Conservation (phyloP, 768 basidiomycete genomes). For the Clathrus columnatus region DNA sequence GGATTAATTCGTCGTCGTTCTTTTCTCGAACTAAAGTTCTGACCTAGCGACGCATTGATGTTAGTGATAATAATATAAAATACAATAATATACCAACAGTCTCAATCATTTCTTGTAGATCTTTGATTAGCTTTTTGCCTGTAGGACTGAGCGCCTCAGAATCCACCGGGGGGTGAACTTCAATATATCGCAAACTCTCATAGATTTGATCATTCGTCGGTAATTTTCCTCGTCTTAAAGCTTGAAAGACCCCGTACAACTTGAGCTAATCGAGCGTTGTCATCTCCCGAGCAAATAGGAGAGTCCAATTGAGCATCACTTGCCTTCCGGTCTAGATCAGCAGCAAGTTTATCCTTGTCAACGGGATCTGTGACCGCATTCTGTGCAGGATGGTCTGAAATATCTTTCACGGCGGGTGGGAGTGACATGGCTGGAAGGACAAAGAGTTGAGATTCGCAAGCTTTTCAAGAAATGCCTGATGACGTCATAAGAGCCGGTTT, state of each 20-base stretch:
- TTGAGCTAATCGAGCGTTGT: constrained; percentile 41
- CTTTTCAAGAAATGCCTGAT: too few species aligned
- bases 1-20: constrained; percentile 86
- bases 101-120: constrained; percentile 70
- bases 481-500: not conserved
- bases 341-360: constrained; percentile 50
- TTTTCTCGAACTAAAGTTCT: constrained; percentile 69
- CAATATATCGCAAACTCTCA: constrained; percentile 56
- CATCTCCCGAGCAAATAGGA: not conserved
- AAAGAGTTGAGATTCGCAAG: too few species aligned
- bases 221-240: constrained; percentile 69
- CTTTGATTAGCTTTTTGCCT: constrained; percentile 64
- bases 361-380: constrained; percentile 61
- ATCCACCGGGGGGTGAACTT: constrained; percentile 50
- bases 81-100: constrained; percentile 32
- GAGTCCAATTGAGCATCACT: not conserved
- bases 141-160: constrained; percentile 61
- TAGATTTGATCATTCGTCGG: constrained; percentile 80
- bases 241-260: constrained; percentile 73
- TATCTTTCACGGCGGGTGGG: constrained; percentile 51
- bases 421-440: too few species aligned
- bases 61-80: not conserved
- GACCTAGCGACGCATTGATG: constrained; percentile 5
- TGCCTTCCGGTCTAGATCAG: constrained; percentile 75
- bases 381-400: constrained; percentile 45